Evolutionary conservation across 192 early-diverging fungal species (phyloP).

Genomic region (Coemansia interrupta): DNA sequence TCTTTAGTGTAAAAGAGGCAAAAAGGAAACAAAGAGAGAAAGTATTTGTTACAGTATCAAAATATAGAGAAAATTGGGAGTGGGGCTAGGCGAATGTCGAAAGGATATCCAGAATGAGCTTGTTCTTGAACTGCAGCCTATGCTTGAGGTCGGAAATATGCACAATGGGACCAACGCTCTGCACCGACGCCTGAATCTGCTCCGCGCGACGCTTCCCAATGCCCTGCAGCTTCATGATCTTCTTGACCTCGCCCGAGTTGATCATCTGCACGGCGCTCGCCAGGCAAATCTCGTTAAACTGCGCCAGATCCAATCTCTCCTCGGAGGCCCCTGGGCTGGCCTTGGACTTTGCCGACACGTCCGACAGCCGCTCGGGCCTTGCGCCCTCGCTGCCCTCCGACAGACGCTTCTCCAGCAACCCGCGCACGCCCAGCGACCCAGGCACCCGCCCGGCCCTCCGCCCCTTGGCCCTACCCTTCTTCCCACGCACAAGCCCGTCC

Average conservation of each 20-base stretch:
- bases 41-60: neutral
- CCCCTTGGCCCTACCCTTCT: neutral
- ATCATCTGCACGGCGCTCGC: constrained; percentile 56
- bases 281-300: constrained; percentile 43
- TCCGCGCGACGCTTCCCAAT: constrained; percentile 61
- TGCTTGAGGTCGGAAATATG: constrained; percentile 38
- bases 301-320: constrained; percentile 18
- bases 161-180: constrained; percentile 34
- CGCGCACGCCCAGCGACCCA: constrained; percentile 37
- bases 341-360: constrained; percentile 7
- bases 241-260: constrained; percentile 54
- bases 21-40: neutral
- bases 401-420: constrained; percentile 29
- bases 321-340: constrained; percentile 9
- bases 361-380: constrained; percentile 8
- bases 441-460: constrained; percentile 19
- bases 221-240: constrained; percentile 55
- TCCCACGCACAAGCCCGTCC: neutral
- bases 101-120: constrained; percentile 43
- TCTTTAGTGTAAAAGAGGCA: too few species aligned
- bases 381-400: neutral
- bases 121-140: constrained; percentile 46
- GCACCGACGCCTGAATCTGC: constrained; percentile 54
- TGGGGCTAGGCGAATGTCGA: constrained; percentile 39
- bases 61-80: neutral